Evolutionary conservation across 371 early-diverging fungal genomes (phyloP).

Genomic region (Encephalitozoon intestinalis): DNA sequence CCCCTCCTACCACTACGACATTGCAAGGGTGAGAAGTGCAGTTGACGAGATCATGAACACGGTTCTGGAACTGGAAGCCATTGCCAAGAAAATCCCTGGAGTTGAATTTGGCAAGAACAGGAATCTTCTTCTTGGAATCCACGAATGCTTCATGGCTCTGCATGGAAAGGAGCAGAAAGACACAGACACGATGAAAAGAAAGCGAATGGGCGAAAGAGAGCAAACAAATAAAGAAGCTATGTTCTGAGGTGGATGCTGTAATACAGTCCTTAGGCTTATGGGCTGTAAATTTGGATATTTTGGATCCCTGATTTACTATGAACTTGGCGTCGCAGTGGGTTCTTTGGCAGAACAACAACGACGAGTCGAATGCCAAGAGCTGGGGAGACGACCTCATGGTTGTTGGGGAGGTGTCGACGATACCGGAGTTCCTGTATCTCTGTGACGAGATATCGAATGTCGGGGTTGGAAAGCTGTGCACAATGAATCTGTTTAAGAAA

Average conservation of each 20-base stretch:
- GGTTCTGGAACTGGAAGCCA: neutral
- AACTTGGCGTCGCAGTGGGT: slow-evolving; percentile 21
- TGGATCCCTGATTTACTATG: slow-evolving; percentile 3
- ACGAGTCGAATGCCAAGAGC: slow-evolving; percentile 65
- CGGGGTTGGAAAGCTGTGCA: slow-evolving; percentile 71
- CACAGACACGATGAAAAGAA: neutral
- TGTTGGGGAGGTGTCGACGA: slow-evolving; percentile 72
- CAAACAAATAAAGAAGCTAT: neutral
- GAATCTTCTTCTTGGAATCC: neutral
- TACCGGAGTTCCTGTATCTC: slow-evolving; percentile 77
- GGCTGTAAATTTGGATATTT: slow-evolving; percentile 8
- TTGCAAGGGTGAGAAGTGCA: neutral
- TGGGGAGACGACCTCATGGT: slow-evolving; percentile 80
- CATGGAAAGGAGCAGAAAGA: neutral
- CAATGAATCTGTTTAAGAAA: slow-evolving; percentile 87
- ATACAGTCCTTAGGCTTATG: neutral
- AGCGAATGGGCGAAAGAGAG: neutral
- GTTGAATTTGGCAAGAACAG: neutral
- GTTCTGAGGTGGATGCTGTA: neutral
- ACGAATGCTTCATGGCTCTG: neutral
- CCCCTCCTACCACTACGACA: neutral
- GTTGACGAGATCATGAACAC: neutral
- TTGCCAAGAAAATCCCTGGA: neutral
- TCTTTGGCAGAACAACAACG: slow-evolving; percentile 30
- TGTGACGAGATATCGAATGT: slow-evolving; percentile 76